A percentile compares a stretch with the other conserved stretches of the same genome.
These are phyloP conservation scores for Potentilla sterilis DNA, from an alignment of 306 rosid species.

Conservation along the genomic window DNA sequence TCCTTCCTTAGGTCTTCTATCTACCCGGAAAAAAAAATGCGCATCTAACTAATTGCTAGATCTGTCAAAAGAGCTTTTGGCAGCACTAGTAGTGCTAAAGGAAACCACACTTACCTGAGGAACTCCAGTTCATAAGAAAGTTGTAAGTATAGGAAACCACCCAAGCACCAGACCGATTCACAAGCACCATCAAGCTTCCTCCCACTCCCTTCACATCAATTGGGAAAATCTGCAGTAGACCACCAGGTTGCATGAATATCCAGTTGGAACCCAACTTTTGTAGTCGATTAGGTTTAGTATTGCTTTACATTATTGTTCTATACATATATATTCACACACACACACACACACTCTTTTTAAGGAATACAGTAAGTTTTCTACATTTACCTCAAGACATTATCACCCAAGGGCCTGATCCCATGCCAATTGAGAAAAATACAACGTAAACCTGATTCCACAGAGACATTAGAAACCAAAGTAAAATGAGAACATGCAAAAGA, in stretches of 20 bases:
- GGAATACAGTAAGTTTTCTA: background rate
- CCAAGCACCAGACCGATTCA: slow-evolving; percentile 29
- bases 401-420: slow-evolving; percentile 88
- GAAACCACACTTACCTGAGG: slow-evolving; percentile 26
- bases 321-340: no score
- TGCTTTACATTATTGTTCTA: background rate
- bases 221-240: slow-evolving; percentile 63
- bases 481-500: background rate
- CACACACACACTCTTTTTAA: background rate
- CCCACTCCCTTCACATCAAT: slow-evolving; percentile 39
- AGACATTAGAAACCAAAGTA: no score
- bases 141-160: slow-evolving; percentile 26
- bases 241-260: background rate
- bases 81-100: background rate
- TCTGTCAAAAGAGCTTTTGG: background rate
- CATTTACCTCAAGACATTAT: slow-evolving; percentile 83
- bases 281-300: background rate
- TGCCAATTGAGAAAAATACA: slow-evolving; percentile 62
- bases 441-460: slow-evolving; percentile 50
- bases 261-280: background rate
- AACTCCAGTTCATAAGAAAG: slow-evolving; percentile 35
- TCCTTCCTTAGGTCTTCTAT: no score
- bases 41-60: background rate
- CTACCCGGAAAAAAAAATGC: background rate
- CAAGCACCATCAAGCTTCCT: slow-evolving; percentile 36